Percentiles rank a stretch among this genome's conserved stretches.
Evolutionary conservation across 108 stramenopile genomes (phyloP).

Genomic region (Nitzschia sp.): DNA sequence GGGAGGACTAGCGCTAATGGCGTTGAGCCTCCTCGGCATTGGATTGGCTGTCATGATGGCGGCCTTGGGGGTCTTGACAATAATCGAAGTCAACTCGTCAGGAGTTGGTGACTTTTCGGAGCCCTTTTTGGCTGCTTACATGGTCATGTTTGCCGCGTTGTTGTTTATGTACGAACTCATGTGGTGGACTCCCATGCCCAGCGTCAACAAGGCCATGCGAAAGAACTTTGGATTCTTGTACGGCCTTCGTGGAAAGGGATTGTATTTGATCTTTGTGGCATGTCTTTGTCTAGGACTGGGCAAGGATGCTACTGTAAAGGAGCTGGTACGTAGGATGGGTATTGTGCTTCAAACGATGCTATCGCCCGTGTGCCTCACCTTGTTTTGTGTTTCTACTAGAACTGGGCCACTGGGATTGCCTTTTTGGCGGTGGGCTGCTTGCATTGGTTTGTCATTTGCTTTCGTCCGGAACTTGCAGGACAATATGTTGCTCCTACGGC

Average conservation of each 20-base stretch:
- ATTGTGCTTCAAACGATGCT: no score
- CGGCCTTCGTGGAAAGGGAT: conserved; percentile 77
- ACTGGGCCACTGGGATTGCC: conserved; percentile 58
- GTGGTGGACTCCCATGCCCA: conserved; percentile 77
- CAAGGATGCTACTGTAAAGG: conserved; percentile 40
- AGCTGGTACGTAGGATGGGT: no score
- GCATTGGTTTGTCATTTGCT: conserved; percentile 59
- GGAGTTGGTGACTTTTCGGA: conserved; percentile 40
- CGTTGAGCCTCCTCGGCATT: conserved; percentile 63
- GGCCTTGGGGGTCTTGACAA: conserved; percentile 72
- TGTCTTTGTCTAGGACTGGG: conserved; percentile 83
- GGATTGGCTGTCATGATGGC: conserved; percentile 81
- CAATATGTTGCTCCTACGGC: conserved; percentile 68
- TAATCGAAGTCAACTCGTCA: conserved; percentile 45
- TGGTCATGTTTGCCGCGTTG: conserved; percentile 79
- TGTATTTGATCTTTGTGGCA: conserved; percentile 86
- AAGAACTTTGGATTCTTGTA: conserved; percentile 92
- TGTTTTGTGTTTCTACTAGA: no score
- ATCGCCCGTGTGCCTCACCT: no score
- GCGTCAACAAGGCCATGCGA: conserved; percentile 67
- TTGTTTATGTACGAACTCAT: conserved; percentile 82
- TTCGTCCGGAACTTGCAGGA: conserved; percentile 54
- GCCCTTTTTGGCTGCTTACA: conserved; percentile 79
- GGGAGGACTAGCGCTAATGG: conserved; percentile 8
- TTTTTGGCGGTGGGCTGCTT: conserved; percentile 62